Evolutionary conservation across 2,329 filamentous ascomycete genomes (phyloP), one percentile per base, ranked within the genome.

Genomic region (Neonectria sp.): DNA sequence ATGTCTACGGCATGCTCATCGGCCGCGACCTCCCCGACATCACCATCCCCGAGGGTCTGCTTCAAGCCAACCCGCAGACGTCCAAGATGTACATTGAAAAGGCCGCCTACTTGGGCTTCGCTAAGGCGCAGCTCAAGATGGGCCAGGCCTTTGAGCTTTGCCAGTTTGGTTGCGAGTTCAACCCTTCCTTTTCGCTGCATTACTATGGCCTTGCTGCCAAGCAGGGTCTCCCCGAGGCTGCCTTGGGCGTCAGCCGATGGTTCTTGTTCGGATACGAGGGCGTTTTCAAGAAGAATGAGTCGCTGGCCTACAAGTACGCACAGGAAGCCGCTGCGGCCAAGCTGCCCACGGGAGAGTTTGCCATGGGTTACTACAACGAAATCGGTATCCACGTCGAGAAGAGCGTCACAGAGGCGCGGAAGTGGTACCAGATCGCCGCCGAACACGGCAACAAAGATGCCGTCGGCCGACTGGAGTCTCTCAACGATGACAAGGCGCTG

Each of bases 181-280:
- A 97, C 75, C 95, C 96, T 1, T 92, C 94, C 1, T 88, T 97
- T 65, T 98, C 95, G 1, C 83, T 99, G 60, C 96, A 99, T 79
- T 99, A 99, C 84, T 98, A 98, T 77, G 94, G 94, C 43, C 87
- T 99, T 35, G 95, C 96, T 25, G 93, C 96, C 13, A 91, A 93
- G 71, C 96, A 98, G 82, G 95, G 95, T 21, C 95, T 98, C 75
- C 87, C 95, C 0, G 96, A 99, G 79, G 96, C 95, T 0, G 95
- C 97, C 67, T 93, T 99, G 82, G 95, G 95, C 31, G 95, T 99
- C 68, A 98, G 95, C 81, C 96, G 97, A 81, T 99, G 96, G 96
- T 99, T 98, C 78, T 86, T 99, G 31, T 98, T 97, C 76, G 96
- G 96, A 3, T 95, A 96, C 71, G 95, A 98, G 73, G 92, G 92